Percentiles rank a stretch among this genome's conserved stretches.
Evolutionary conservation across 2,329 filamentous ascomycete genomes (phyloP).

Genomic region (Colletotrichum costaricense): DNA sequence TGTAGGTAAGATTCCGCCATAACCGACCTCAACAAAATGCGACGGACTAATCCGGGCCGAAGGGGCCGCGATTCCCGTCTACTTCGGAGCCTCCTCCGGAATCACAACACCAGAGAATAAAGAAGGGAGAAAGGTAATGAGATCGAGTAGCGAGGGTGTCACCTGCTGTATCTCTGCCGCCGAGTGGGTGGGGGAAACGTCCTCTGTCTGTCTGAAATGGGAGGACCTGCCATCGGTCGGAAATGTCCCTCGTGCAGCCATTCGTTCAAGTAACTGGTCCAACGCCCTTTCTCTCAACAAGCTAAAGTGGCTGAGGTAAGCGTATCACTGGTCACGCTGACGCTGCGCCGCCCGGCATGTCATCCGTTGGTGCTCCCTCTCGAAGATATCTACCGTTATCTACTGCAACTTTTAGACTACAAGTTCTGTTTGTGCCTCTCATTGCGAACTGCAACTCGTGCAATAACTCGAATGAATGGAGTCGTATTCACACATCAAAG

Average conservation of each 20-base stretch:
- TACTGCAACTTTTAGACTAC: background rate
- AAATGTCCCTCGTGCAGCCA: conserved; percentile 19
- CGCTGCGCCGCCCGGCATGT: background rate
- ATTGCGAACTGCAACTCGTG: too few species aligned
- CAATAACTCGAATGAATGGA: background rate
- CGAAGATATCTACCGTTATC: background rate
- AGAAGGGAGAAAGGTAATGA: background rate
- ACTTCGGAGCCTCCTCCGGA: background rate
- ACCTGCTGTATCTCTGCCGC: background rate
- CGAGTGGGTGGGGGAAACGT: background rate
- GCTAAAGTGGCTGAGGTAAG: background rate
- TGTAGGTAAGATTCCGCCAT: too few species aligned
- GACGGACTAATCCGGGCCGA: background rate
- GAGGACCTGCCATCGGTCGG: conserved; percentile 7
- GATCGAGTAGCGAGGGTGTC: background rate
- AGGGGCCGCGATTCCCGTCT: background rate
- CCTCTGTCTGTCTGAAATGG: background rate
- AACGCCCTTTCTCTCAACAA: background rate
- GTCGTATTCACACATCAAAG: background rate
- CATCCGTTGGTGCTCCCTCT: background rate
- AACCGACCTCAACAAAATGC: background rate
- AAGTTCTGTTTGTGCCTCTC: background rate
- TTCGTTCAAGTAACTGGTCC: background rate
- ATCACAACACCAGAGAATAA: background rate
- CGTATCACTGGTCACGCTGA: background rate